A percentile compares a stretch with the other conserved stretches of the same genome.
phyloP scores from a whole-genome alignment of 495 filamentous ascomycete genomes.

The Thermothielavioides terrestris region DNA sequence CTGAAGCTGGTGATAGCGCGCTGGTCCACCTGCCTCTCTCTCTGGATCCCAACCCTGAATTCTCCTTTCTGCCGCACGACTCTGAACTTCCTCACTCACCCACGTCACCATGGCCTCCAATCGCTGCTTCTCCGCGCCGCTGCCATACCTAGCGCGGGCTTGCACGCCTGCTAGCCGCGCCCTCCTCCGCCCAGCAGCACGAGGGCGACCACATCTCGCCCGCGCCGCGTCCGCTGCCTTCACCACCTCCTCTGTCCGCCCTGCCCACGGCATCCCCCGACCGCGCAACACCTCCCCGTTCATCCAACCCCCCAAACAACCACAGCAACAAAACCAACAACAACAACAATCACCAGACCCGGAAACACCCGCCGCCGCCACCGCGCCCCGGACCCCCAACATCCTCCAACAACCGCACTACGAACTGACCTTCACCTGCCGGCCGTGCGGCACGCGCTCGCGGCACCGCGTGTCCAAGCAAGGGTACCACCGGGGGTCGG shows the following conservation, averaged over 20 bases:
- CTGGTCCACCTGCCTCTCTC: neutral
- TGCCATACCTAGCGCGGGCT: neutral
- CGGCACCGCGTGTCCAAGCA: constrained; percentile 78
- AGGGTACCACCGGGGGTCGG: constrained; percentile 81
- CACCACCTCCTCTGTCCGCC: constrained; percentile 14
- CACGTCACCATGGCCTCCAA: constrained; percentile 13
- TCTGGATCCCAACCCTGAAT: neutral
- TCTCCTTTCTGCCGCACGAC: too few species aligned
- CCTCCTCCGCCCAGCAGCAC: neutral
- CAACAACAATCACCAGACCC: constrained; percentile 10
- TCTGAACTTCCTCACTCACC: neutral
- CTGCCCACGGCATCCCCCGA: constrained; percentile 32
- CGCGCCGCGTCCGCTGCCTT: neutral
- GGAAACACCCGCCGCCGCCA: constrained; percentile 2
- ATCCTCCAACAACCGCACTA: constrained; percentile 44
- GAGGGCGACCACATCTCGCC: neutral
- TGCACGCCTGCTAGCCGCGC: neutral
- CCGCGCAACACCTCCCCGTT: constrained; percentile 23
- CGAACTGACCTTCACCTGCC: constrained; percentile 84
- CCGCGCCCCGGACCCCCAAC: constrained; percentile 23
- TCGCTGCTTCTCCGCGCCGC: neutral
- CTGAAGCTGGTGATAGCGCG: neutral
- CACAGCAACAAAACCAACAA: neutral
- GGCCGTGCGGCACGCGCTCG: constrained; percentile 67
- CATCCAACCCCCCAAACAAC: constrained; percentile 9